Evolutionary conservation across 108 stramenopile genomes (phyloP).

Genomic region (Halocafeteria seosinensis): DNA sequence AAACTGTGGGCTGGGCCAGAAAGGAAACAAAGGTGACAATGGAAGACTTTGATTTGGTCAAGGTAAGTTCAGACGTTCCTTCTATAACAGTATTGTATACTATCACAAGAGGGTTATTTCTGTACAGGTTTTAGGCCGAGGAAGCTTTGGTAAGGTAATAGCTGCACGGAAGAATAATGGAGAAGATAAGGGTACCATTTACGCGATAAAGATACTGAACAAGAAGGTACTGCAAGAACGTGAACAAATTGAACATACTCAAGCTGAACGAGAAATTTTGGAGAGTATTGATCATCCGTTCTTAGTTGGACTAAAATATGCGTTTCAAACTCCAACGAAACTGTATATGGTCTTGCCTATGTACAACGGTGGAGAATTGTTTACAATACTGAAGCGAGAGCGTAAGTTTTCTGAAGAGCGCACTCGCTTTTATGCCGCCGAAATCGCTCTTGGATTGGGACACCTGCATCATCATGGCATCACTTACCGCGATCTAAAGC

Average conservation of each 20-base stretch:
- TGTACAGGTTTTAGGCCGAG: slow-evolving; percentile 84
- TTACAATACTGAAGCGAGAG: slow-evolving; percentile 80
- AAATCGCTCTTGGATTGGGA: slow-evolving; percentile 77
- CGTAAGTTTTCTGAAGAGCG: slow-evolving; percentile 73
- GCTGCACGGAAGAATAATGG: slow-evolving; percentile 53
- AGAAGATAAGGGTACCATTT: slow-evolving; percentile 43
- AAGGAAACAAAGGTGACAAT: slow-evolving; percentile 6
- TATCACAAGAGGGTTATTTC: no score
- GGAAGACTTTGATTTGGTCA: slow-evolving; percentile 12
- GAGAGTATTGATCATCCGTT: slow-evolving; percentile 92
- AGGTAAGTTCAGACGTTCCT: no score
- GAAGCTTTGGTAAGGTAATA: slow-evolving; percentile 77
- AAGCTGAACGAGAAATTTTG: slow-evolving; percentile 80
- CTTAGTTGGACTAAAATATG: slow-evolving; percentile 94
- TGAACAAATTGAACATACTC: slow-evolving; percentile 93
- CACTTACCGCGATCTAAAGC: slow-evolving; percentile 87
- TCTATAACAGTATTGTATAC: no score
- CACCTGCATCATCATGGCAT: slow-evolving; percentile 88
- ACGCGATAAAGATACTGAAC: slow-evolving; percentile 74
- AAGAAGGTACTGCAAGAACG: slow-evolving; percentile 91
- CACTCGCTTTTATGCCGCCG: slow-evolving; percentile 85
- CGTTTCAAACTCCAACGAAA: slow-evolving; percentile 86
- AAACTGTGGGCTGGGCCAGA: not conserved
- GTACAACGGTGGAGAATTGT: slow-evolving; percentile 92
- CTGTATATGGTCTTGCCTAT: slow-evolving; percentile 93